These are phyloP conservation scores for Peltaster fructicola DNA, from an alignment of 2,329 filamentous ascomycete genomes.

Conservation along the genomic window DNA sequence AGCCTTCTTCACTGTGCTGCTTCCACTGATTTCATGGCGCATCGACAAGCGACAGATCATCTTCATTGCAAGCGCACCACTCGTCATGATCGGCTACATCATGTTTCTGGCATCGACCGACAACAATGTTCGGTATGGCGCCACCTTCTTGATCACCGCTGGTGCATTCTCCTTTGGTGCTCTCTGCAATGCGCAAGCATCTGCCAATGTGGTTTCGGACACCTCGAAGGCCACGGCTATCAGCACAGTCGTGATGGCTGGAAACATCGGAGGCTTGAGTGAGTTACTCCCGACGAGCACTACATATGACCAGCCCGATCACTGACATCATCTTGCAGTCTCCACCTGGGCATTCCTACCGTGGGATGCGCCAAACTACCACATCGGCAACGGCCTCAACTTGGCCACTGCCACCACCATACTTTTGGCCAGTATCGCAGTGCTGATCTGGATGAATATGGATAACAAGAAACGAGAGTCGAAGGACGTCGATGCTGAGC, in stretches of 20 bases:
- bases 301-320: conserved; percentile 4
- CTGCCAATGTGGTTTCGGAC: conserved; percentile 54
- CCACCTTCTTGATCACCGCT: conserved; percentile 49
- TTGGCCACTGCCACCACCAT: conserved; percentile 42
- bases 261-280: conserved; percentile 46
- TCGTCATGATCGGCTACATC: conserved; percentile 52
- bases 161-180: conserved; percentile 48
- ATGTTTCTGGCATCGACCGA: conserved; percentile 46
- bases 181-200: conserved; percentile 48
- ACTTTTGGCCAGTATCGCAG: conserved; percentile 30
- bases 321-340: conserved; percentile 3
- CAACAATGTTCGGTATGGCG: conserved; percentile 43
- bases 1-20: conserved; percentile 44
- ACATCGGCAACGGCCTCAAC: conserved; percentile 55
- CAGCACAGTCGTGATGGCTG: conserved; percentile 51
- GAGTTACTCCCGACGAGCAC: conserved; percentile 16
- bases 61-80: conserved; percentile 39
- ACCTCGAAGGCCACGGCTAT: conserved; percentile 51
- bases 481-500: conserved; percentile 37
- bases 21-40: conserved; percentile 45
- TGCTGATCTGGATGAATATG: conserved; percentile 42
- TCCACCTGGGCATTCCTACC: conserved; percentile 26
- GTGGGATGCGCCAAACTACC: conserved; percentile 46
- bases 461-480: conserved; percentile 42
- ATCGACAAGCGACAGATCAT: conserved; percentile 38